Percentiles rank a stretch among this genome's conserved stretches.
These are phyloP conservation scores for Globisporangium echinulatum DNA, from an alignment of 352 stramenopile species.

Conservation along the genomic window DNA sequence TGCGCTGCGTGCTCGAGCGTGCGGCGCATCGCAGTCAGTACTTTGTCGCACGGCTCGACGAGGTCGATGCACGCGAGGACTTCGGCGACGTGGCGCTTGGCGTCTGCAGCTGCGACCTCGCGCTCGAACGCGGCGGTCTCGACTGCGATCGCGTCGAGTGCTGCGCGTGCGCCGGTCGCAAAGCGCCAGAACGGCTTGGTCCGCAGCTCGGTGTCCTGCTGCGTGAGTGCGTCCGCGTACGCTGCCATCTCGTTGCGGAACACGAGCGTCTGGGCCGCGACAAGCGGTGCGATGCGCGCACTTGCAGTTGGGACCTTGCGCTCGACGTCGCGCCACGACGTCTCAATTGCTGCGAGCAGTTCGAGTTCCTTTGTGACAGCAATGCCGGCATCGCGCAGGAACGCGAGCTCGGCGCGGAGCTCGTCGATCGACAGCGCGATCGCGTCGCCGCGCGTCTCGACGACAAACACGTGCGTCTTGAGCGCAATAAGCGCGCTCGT, in stretches of 20 bases:
- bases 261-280: slow-evolving; percentile 50
- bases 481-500: slow-evolving; percentile 61
- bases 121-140: slow-evolving; percentile 28
- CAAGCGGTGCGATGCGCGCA: slow-evolving; percentile 55
- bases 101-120: slow-evolving; percentile 30
- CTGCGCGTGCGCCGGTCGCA: slow-evolving; percentile 30
- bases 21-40: slow-evolving; percentile 66
- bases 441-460: slow-evolving; percentile 65
- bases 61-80: slow-evolving; percentile 92
- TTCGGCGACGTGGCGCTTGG: slow-evolving; percentile 84
- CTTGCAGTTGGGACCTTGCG: slow-evolving; percentile 59
- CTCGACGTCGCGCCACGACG: slow-evolving; percentile 56
- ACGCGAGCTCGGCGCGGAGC: slow-evolving; percentile 54
- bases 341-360: slow-evolving; percentile 41
- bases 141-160: slow-evolving; percentile 34
- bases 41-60: slow-evolving; percentile 72
- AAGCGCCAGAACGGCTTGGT: slow-evolving; percentile 61
- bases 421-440: slow-evolving; percentile 63
- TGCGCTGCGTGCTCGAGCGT: slow-evolving; percentile 73
- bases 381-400: slow-evolving; percentile 57
- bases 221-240: slow-evolving; percentile 78
- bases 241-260: slow-evolving; percentile 68
- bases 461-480: slow-evolving; percentile 74
- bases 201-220: slow-evolving; percentile 46
- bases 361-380: slow-evolving; percentile 50